These are phyloP conservation scores for Citrus inodora DNA, from an alignment of 345 rosid genomes.

Conservation along the genomic window DNA sequence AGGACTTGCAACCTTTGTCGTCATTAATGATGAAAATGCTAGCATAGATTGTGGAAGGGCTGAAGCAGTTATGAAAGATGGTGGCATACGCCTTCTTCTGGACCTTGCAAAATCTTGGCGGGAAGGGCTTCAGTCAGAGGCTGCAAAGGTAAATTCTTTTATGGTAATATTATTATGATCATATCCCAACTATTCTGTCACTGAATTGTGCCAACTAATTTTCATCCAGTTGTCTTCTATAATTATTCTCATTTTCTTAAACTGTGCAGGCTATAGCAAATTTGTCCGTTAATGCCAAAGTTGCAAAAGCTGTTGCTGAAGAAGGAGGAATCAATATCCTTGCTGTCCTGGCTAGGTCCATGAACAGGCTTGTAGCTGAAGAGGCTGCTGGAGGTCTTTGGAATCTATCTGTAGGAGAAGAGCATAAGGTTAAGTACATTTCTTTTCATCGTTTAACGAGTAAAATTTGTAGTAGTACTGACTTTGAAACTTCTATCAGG, in stretches of 20 bases:
- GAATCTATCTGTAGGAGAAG: slow-evolving; percentile 94
- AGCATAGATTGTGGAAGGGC: slow-evolving; percentile 82
- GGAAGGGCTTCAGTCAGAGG: slow-evolving; percentile 86
- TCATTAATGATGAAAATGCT: slow-evolving; percentile 78
- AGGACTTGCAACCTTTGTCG: slow-evolving; percentile 88
- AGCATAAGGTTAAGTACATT: slow-evolving; percentile 56
- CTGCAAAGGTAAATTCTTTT: slow-evolving; percentile 57
- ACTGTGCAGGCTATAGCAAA: slow-evolving; percentile 72
- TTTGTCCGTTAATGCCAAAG: slow-evolving; percentile 74
- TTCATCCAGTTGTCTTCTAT: not conserved
- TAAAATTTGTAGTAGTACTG: not conserved
- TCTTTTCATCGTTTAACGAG: not conserved
- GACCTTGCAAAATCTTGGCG: slow-evolving; percentile 82
- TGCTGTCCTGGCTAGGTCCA: slow-evolving; percentile 67
- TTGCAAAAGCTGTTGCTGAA: slow-evolving; percentile 83
- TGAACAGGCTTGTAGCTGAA: slow-evolving; percentile 79
- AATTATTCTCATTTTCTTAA: slow-evolving; percentile 6
- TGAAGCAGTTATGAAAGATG: slow-evolving; percentile 78
- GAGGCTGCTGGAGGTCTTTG: slow-evolving; percentile 91
- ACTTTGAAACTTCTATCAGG: slow-evolving; percentile 32
- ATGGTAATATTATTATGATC: not conserved
- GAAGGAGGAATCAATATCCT: slow-evolving; percentile 74
- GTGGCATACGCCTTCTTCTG: slow-evolving; percentile 71
- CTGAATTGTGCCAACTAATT: not conserved
- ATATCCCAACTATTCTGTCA: not conserved